Evolutionary conservation across 2,329 filamentous ascomycete genomes (phyloP), one percentile per base, ranked within the genome.

Genomic region (Cryphonectria nitschkei): DNA sequence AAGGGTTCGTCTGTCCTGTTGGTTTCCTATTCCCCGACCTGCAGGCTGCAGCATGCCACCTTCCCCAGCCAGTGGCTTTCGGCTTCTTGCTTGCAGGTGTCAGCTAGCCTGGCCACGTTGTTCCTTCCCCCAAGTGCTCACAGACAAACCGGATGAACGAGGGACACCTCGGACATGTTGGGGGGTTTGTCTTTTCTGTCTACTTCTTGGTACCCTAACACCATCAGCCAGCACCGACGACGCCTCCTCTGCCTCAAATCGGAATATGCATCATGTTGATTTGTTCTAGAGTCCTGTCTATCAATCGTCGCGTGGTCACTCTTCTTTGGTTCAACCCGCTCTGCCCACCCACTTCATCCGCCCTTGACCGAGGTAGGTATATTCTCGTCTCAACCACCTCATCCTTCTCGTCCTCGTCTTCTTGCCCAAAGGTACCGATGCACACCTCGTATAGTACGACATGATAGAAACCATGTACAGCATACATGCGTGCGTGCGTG

Each of bases 11-110:
- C 19, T n/a, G 7, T 3, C 13, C 52, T 56, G 52, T 56, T 29
- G n/a, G 52, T 56, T 46, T 52, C 43, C 46, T n/a, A 50, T 50
- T n/a, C 13, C 37, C 64, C 52, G 29, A 56, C 64, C 50, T 67
- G 52, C 65, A 67, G 50, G 29, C 54, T 22, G 50, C 50, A 54
- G 19, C 46, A 22, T 64, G 39, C 60, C 58, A 19, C 60, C 60
- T 64, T 29, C 64, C 46, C 29, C 9, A 52, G 19, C 46, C 46
- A 54, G n/a, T 6, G 8, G 19, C 22, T 46, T 46, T 14, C 41
- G 41, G 41, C 41, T 43, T 43, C 41, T 43, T 43, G 50, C 64
- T 37, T 65, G 62, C 62, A 65, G 4, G 14, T 46, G 43, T 26
- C 41, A 43, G 13, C 41, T 16, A 43, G 41, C 41, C 41, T 3